Percentiles rank a stretch among this genome's conserved stretches.
phyloP scores from a whole-genome alignment of 2,329 filamentous ascomycete species.

The Herpotrichia juniperi region DNA sequence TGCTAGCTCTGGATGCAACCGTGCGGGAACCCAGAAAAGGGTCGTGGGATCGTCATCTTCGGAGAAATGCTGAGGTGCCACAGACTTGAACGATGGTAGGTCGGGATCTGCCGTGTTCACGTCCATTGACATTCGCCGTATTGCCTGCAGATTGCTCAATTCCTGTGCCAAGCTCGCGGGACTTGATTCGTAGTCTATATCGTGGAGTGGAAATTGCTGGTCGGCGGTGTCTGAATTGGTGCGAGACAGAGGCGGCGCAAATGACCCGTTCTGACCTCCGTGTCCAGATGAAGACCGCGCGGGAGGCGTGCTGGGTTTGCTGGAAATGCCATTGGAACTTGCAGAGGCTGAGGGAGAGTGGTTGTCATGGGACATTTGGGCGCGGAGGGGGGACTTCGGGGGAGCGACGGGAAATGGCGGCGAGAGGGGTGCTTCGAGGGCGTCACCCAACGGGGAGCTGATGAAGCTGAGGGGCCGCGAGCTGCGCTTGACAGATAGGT shows the following conservation, averaged over 20 bases:
- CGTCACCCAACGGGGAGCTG: slow-evolving; percentile 60
- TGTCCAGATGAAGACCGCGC: slow-evolving; percentile 21
- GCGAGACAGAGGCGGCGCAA: slow-evolving; percentile 48
- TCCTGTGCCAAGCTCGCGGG: slow-evolving; percentile 90
- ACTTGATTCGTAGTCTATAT: slow-evolving; percentile 88
- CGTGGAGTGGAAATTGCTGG: slow-evolving; percentile 74
- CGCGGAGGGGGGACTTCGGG: slow-evolving; percentile 47
- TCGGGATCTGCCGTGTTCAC: slow-evolving; percentile 75
- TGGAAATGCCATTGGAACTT: slow-evolving; percentile 24
- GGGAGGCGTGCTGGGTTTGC: slow-evolving; percentile 4
- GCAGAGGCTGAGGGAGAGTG: slow-evolving; percentile 12
- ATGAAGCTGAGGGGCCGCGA: slow-evolving; percentile 79
- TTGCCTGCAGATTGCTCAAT: slow-evolving; percentile 86
- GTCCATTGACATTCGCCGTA: slow-evolving; percentile 94
- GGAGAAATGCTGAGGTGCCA: slow-evolving; percentile 69
- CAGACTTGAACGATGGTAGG: slow-evolving; percentile 71
- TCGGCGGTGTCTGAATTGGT: slow-evolving; percentile 53
- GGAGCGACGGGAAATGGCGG: slow-evolving; percentile 43
- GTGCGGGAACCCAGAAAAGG: slow-evolving; percentile 93
- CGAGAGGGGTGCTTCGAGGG: slow-evolving; percentile 42
- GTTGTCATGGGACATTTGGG: slow-evolving; percentile 43
- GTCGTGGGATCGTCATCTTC: slow-evolving; percentile 87
- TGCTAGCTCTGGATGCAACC: slow-evolving; percentile 91
- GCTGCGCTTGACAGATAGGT: slow-evolving; percentile 56
- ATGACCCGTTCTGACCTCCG: slow-evolving; percentile 23